Evolutionary conservation across 2,329 filamentous ascomycete species (phyloP), one percentile per base, ranked within the genome.

Genomic region (Aspergillus ruber): DNA sequence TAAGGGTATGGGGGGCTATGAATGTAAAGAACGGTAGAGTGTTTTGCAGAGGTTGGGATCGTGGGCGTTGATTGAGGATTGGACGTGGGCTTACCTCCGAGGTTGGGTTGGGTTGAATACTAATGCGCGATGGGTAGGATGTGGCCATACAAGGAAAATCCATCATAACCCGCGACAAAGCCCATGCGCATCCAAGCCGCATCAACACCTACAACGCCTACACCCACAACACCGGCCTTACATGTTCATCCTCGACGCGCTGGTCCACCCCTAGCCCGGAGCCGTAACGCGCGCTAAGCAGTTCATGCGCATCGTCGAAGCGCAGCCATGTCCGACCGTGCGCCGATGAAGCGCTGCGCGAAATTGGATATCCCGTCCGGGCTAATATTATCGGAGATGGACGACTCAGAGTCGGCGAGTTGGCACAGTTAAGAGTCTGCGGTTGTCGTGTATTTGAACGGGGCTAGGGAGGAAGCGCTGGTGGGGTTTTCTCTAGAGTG

Each of bases 281-380:
- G 72, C 72, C 1, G 62, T 75, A 12, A 50, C 64, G 0, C 60
- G 74, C 2, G 73, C 67, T 0, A 58, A 66, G 15, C 64, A 73
- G 49, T 71, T 72, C 50, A 68, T 64, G n/a, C 56, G 64, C 3
- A 70, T 75, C 13, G 72, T 73, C 0, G 72, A 69, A 0, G 72
- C 2, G 68, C 76, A 51, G 73, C 72, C 0, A 59, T 75, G 1
- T 71, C 73, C 0, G 70, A 75, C 48, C 63, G 68, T 76, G 74
- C 56, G 57, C 17, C 66, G 56, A 42, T 67, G 65, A 21, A 21
- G 21, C 21, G 21, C 21, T 6, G 61, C 65, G 0, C 51, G 66
- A 21, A 6, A 44, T 75, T 7, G 57, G 65, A n/a, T 63, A 71
- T 21, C 67, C 72, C 0, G 57, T 67, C 4, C 66, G 74, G 13